Evolutionary conservation across 768 basidiomycete species (phyloP), one percentile per base, ranked within the genome.

Genomic region (Russula dissimulans): DNA sequence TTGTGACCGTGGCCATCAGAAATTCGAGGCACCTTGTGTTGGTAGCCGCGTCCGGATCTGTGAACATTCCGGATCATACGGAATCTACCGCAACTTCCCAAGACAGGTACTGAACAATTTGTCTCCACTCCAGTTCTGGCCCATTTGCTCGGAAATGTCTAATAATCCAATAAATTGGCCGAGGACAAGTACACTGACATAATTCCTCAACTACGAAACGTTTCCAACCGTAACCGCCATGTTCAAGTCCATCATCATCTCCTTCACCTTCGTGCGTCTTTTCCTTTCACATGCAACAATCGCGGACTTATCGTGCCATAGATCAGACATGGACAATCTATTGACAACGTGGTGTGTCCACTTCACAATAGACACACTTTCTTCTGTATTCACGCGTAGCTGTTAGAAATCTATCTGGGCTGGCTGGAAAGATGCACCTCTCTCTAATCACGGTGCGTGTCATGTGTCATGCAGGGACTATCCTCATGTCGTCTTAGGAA

Each of bases 301-400:
- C 2, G 10, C 14, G n/a, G 29, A 5, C 17, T 29, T 10, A 47
- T 42, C 17, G 18, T 3, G 34, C 15, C 34, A 44, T 59, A 90
- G 87, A 76, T 89, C 65, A 77, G 89, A 55, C 89, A 91, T 69
- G 89, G 83, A 32, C 86, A 91, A 67, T 88, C 88, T 8, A 81
- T 79, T 38, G 89, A 91, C 65, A 91, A 91, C 65, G 63, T 85
- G 68, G 88, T 87, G 51, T 49, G 81, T 31, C 22, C 10, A 17
- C 18, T 14, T 22, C n/a, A 39, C 14, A 18, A 31, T 50, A 3
- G 14, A 10, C 57, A 39, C 14, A 6, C 41, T 34, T n/a, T 44
- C 4, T 36, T 47, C 3, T 0, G 6, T 7, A n/a, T 29, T 51
- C 5, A 50, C 22, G 38, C 54, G 45, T 32, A 3, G n/a, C 36